Evolutionary conservation across 2,329 filamentous ascomycete genomes (phyloP), one percentile per base, ranked within the genome.

Genomic region (Fusarium napiforme): DNA sequence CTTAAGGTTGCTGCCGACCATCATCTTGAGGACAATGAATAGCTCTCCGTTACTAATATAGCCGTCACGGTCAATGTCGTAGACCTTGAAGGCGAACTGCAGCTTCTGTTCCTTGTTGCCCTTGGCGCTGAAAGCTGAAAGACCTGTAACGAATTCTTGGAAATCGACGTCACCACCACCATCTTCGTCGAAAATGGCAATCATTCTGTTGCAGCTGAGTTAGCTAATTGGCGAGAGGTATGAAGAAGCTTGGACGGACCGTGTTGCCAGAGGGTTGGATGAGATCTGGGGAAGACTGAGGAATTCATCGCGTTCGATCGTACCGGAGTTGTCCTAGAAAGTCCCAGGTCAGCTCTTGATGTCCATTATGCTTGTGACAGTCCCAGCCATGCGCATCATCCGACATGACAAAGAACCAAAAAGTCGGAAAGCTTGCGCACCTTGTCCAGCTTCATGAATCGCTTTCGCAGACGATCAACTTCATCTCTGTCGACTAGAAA

Each of bases 21-120:
- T 99, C 96, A 99, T 99, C 93, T 99, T 99, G 79, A 99, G 89
- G 80, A 99, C 96, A 79, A 99, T 98, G 84, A 98, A 99, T 58
- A 99, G 90, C 87, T 99, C 96, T 79, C 96, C 96, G 84, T 99
- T 99, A 87, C 94, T 97, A 81, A 99, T 99, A 85, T 93, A 99
- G 30, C 96, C 96, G 83, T 99, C 96, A 69, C 96, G 94, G 84
- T 99, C 96, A 80, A 99, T 98, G 83, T 99, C 96, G 87, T 99
- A 99, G 70, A 99, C 96, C 84, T 98, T 97, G 90, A 99, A 99
- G 49, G 96, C 96, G 81, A 99, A 99, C 61, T 91, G 92, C 74
- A 98, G 89, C 87, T 99, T 99, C 86, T 99, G 96, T 84, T 98
- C 95, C 87, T 99, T 98, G 87, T 98, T 98, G 71, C 96, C 96